These are phyloP conservation scores for Cruciata laevipes DNA, from an alignment of 257 asterid species.

Conservation along the genomic window DNA sequence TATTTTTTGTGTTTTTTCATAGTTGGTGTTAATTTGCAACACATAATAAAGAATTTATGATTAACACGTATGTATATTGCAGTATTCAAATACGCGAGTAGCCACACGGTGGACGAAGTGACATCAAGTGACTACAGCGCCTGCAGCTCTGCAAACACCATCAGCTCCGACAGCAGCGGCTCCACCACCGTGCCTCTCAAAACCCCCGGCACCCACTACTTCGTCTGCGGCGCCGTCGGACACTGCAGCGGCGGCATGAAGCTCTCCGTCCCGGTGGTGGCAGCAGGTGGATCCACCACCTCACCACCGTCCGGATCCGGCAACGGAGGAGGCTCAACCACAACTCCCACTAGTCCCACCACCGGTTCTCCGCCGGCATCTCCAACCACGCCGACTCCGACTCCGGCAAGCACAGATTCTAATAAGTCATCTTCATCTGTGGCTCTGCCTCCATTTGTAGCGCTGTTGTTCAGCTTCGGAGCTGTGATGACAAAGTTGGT, in stretches of 20 bases:
- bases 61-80: slow-evolving; percentile 4
- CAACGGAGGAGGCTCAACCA: slow-evolving; percentile 2
- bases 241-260: slow-evolving; percentile 36
- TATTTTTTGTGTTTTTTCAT: no score
- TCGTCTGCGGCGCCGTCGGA: slow-evolving; percentile 23
- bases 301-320: slow-evolving; percentile 7
- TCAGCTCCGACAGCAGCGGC: slow-evolving; percentile 68
- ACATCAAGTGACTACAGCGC: slow-evolving; percentile 41
- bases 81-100: slow-evolving; percentile 66
- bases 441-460: slow-evolving; percentile 12
- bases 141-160: slow-evolving; percentile 56
- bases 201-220: slow-evolving; percentile 23
- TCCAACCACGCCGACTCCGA: neutral
- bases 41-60: no score
- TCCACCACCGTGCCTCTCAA: slow-evolving; percentile 25
- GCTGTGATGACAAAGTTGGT: slow-evolving; percentile 10
- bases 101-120: slow-evolving; percentile 82
- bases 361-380: neutral
- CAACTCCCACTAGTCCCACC: slow-evolving; percentile 13
- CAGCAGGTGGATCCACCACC: slow-evolving; percentile 10
- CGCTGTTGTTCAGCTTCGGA: neutral
- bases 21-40: no score
- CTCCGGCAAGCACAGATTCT: neutral
- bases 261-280: slow-evolving; percentile 18
- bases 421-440: slow-evolving; percentile 13